These are phyloP conservation scores for Hirschfeldia incana DNA, from an alignment of 345 rosid genomes.

Conservation along the genomic window DNA sequence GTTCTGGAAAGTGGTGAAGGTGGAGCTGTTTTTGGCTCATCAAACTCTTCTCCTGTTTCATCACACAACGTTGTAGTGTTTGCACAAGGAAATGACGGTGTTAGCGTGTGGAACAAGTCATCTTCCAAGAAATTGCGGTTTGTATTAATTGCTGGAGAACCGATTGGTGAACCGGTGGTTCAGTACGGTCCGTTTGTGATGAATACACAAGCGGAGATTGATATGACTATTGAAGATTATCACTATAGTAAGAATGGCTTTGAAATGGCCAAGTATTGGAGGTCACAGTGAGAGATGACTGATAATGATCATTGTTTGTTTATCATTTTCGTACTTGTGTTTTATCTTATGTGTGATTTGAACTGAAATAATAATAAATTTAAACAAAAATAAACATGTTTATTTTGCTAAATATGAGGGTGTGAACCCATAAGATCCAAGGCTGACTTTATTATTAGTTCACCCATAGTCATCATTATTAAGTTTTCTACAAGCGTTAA, in stretches of 20 bases:
- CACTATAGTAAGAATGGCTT: conserved; percentile 75
- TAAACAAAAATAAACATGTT: not conserved
- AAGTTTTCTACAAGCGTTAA: conserved; percentile 3
- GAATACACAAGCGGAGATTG: conserved; percentile 89
- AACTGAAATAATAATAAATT: conserved; percentile 19
- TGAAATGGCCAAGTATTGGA: conserved; percentile 81
- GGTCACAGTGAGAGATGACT: conserved; percentile 47
- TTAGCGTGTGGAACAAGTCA: conserved; percentile 78
- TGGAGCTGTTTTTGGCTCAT: conserved; percentile 45
- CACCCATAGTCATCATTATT: conserved; percentile 6
- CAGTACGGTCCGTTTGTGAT: conserved; percentile 94
- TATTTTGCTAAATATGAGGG: conserved; percentile 16
- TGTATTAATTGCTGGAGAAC: conserved; percentile 78
- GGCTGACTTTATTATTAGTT: conserved; percentile 21
- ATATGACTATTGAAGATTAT: conserved; percentile 80
- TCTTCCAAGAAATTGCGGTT: conserved; percentile 56
- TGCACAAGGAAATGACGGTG: conserved; percentile 64
- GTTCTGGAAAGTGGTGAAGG: conserved; percentile 74
- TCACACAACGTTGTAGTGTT: conserved; percentile 65
- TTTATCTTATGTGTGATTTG: not conserved
- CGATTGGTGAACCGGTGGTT: conserved; percentile 79
- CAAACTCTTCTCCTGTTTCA: conserved; percentile 43
- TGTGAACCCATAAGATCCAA: conserved; percentile 31
- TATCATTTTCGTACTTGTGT: not conserved
- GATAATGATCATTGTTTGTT: not conserved